phyloP scores from a whole-genome alignment of 2,329 filamentous ascomycete genomes.

The Aureobasidium uvarum region DNA sequence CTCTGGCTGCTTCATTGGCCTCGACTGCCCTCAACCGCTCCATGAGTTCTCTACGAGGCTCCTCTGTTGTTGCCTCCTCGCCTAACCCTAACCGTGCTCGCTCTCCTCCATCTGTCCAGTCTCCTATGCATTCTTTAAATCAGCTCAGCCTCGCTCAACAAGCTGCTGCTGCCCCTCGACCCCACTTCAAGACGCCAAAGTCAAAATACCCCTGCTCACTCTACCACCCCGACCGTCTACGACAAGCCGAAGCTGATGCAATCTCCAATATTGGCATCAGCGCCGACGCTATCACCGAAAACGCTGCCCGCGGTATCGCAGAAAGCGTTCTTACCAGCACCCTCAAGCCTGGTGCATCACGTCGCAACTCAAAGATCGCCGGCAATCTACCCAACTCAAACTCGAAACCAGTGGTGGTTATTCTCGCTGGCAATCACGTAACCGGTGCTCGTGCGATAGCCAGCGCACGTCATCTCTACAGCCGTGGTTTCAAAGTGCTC shows the following conservation, averaged over 20 bases:
- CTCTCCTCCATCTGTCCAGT: slow-evolving; percentile 36
- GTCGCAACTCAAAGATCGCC: slow-evolving; percentile 48
- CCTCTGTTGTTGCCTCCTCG: slow-evolving; percentile 31
- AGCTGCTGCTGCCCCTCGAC: slow-evolving; percentile 19
- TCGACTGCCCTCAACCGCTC: slow-evolving; percentile 37
- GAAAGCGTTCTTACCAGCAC: slow-evolving; percentile 64
- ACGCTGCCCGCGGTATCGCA: slow-evolving; percentile 82
- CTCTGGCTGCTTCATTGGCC: slow-evolving; percentile 34
- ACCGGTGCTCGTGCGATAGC: slow-evolving; percentile 81
- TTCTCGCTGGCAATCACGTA: slow-evolving; percentile 95
- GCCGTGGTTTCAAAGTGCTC: slow-evolving; percentile 76
- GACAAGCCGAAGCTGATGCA: slow-evolving; percentile 91
- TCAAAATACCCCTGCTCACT: slow-evolving; percentile 57
- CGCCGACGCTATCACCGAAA: slow-evolving; percentile 89
- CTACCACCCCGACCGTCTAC: slow-evolving; percentile 63
- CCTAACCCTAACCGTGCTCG: slow-evolving; percentile 35
- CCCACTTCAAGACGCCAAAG: slow-evolving; percentile 53
- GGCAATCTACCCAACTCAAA: slow-evolving; percentile 51
- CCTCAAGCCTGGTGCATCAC: slow-evolving; percentile 32
- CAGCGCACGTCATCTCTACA: slow-evolving; percentile 80
- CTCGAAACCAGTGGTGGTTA: slow-evolving; percentile 60
- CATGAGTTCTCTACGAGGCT: slow-evolving; percentile 40
- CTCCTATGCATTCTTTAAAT: slow-evolving; percentile 28
- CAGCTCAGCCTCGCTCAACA: slow-evolving; percentile 31
- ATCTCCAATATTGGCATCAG: slow-evolving; percentile 82